A percentile compares a stretch with the other conserved stretches of the same genome.
These are phyloP conservation scores for Xylaria palmicola DNA, from an alignment of 495 filamentous ascomycete genomes.

Conservation along the genomic window DNA sequence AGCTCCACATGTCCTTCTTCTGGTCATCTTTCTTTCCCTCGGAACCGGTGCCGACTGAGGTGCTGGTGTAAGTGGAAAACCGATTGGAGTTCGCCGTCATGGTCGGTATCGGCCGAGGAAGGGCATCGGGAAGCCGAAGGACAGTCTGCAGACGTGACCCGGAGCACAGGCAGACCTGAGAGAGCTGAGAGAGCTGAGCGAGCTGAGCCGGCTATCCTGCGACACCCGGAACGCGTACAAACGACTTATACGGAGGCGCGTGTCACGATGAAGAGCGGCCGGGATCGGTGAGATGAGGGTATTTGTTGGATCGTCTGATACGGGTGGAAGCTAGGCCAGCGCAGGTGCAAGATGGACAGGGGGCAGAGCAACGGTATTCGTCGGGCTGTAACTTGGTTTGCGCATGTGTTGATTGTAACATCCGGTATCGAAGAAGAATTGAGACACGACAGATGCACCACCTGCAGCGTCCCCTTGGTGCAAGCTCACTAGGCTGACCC, in stretches of 20 bases:
- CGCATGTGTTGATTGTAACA: constrained; percentile 7
- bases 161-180: neutral
- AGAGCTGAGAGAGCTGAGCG: neutral
- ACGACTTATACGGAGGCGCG: constrained; percentile 6
- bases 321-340: neutral
- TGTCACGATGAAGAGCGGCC: neutral
- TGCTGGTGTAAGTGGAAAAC: constrained; percentile 52
- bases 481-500: constrained; percentile 20
- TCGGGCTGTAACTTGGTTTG: too few species aligned
- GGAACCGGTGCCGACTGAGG: constrained; percentile 42
- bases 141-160: neutral
- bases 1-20: constrained; percentile 92
- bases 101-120: constrained; percentile 24
- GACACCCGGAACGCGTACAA: constrained; percentile 21
- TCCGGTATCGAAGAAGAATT: constrained; percentile 15
- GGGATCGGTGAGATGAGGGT: neutral
- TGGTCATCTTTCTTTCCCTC: constrained; percentile 61
- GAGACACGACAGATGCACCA: constrained; percentile 12
- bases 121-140: constrained; percentile 21
- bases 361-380: neutral
- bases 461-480: constrained; percentile 24
- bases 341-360: neutral
- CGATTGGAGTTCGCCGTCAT: constrained; percentile 59
- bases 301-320: neutral
- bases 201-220: neutral